A percentile compares a stretch with the other conserved stretches of the same genome.
phyloP scores from a whole-genome alignment of 2,329 filamentous ascomycete genomes.

The Pseudogymnoascus sp. region DNA sequence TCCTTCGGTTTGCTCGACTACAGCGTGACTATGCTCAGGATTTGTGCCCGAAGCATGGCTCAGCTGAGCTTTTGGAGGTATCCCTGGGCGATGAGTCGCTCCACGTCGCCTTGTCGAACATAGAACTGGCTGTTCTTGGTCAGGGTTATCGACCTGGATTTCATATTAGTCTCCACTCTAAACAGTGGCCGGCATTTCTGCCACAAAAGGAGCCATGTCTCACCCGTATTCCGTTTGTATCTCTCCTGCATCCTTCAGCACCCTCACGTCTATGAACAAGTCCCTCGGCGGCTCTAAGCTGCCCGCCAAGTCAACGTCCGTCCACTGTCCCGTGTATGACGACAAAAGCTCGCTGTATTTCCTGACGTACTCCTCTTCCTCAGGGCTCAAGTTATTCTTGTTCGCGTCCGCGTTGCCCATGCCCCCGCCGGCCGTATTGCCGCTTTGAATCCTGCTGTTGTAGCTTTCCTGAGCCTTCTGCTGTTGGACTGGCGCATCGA shows the following conservation, averaged over 20 bases:
- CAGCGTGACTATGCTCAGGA: not conserved
- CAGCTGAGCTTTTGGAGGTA: conserved; percentile 86
- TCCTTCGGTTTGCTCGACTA: not conserved
- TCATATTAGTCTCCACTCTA: conserved; percentile 19
- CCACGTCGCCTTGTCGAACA: conserved; percentile 90
- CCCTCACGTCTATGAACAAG: conserved; percentile 92
- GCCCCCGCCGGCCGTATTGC: conserved; percentile 28
- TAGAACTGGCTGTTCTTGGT: conserved; percentile 99
- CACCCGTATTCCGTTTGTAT: conserved; percentile 99
- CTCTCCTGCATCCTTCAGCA: conserved; percentile 93
- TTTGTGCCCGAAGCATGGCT: conserved; percentile 26
- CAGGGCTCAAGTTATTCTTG: conserved; percentile 78
- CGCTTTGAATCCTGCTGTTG: conserved; percentile 23
- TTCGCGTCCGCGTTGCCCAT: conserved; percentile 41
- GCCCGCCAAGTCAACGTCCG: conserved; percentile 91
- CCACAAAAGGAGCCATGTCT: conserved; percentile 29
- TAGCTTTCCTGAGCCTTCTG: conserved; percentile 35
- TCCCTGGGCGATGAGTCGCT: conserved; percentile 86
- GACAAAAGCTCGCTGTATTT: conserved; percentile 87
- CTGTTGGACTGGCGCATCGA: conserved; percentile 57
- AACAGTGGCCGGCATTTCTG: not conserved
- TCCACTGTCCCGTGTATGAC: conserved; percentile 98
- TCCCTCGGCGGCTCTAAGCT: conserved; percentile 90
- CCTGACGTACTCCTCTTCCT: conserved; percentile 93
- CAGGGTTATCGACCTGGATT: conserved; percentile 74